Conservation (phyloP, 495 filamentous ascomycete species). For the Podospora pseudoanserina region DNA sequence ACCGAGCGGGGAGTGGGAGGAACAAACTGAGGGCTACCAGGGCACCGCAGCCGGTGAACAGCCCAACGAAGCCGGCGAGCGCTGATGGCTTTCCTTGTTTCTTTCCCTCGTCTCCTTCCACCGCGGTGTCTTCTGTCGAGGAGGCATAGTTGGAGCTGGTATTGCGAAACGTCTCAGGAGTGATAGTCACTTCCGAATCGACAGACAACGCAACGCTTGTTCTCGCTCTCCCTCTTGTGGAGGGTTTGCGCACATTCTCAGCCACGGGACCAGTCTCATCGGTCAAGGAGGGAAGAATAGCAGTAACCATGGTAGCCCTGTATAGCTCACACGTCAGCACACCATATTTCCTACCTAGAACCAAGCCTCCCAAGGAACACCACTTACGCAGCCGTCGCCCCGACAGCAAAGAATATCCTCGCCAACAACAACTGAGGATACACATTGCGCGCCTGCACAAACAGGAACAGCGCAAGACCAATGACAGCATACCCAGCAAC, state of each 20-base stretch:
- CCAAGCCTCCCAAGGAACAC: background rate
- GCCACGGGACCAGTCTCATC: slow-evolving; percentile 35
- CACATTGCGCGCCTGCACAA: slow-evolving; percentile 81
- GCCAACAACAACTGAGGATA: slow-evolving; percentile 88
- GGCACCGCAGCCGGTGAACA: slow-evolving; percentile 90
- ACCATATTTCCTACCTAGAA: background rate
- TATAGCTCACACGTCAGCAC: background rate
- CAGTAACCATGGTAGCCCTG: slow-evolving; percentile 92
- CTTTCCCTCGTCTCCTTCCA: background rate
- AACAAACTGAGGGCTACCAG: slow-evolving; percentile 77
- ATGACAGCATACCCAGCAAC: slow-evolving; percentile 77
- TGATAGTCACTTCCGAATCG: slow-evolving; percentile 62
- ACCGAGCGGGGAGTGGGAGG: slow-evolving; percentile 78
- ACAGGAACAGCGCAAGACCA: slow-evolving; percentile 67
- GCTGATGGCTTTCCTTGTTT: slow-evolving; percentile 46
- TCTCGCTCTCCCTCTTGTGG: slow-evolving; percentile 18
- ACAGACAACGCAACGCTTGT: slow-evolving; percentile 50
- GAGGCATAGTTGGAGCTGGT: slow-evolving; percentile 16
- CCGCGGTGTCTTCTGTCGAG: slow-evolving; percentile 11
- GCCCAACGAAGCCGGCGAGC: slow-evolving; percentile 84
- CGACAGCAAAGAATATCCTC: slow-evolving; percentile 81
- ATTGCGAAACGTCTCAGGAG: slow-evolving; percentile 48
- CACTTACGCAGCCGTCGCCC: slow-evolving; percentile 75
- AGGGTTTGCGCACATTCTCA: slow-evolving; percentile 21
- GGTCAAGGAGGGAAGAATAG: slow-evolving; percentile 84